Percentiles rank a stretch among this genome's conserved stretches.
Conservation (phyloP, 768 basidiomycete species). For the Rhizopogon vesiculosus region DNA sequence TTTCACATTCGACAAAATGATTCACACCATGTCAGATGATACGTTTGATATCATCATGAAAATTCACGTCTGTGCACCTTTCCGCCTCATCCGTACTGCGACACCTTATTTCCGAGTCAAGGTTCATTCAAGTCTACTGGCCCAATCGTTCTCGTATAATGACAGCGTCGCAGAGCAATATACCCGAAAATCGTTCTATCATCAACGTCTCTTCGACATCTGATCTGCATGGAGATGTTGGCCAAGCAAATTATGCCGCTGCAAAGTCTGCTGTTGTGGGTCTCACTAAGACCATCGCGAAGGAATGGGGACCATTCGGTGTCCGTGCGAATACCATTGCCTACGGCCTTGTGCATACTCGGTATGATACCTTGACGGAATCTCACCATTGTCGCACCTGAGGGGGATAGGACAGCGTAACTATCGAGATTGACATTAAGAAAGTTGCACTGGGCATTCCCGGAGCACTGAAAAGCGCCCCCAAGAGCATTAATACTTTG, state of each 20-base stretch:
- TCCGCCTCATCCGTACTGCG: conserved; percentile 78
- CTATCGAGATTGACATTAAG: conserved; percentile 79
- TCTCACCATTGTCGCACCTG: not conserved
- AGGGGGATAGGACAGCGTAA: conserved; percentile 47
- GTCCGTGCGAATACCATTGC: conserved; percentile 82
- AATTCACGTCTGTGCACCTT: conserved; percentile 83
- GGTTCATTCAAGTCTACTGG: conserved; percentile 23
- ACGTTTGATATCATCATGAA: conserved; percentile 78
- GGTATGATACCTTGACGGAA: conserved; percentile 33
- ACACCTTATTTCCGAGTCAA: conserved; percentile 84
- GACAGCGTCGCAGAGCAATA: conserved; percentile 36
- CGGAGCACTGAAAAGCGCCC: conserved; percentile 36
- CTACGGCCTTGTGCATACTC: conserved; percentile 72
- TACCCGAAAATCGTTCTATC: conserved; percentile 66
- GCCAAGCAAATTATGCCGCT: conserved; percentile 79
- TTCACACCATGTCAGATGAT: conserved; percentile 83
- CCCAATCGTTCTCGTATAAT: not conserved
- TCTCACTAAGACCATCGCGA: conserved; percentile 80
- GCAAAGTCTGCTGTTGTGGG: conserved; percentile 78
- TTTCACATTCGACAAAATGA: conserved; percentile 84
- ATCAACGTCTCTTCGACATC: conserved; percentile 78
- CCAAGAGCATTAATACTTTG: conserved; percentile 37
- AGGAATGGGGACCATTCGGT: conserved; percentile 83
- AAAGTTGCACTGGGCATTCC: conserved; percentile 82
- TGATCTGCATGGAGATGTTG: conserved; percentile 86